These are phyloP conservation scores for Calonectria naviculata DNA, from an alignment of 2,329 filamentous ascomycete genomes.

Conservation along the genomic window DNA sequence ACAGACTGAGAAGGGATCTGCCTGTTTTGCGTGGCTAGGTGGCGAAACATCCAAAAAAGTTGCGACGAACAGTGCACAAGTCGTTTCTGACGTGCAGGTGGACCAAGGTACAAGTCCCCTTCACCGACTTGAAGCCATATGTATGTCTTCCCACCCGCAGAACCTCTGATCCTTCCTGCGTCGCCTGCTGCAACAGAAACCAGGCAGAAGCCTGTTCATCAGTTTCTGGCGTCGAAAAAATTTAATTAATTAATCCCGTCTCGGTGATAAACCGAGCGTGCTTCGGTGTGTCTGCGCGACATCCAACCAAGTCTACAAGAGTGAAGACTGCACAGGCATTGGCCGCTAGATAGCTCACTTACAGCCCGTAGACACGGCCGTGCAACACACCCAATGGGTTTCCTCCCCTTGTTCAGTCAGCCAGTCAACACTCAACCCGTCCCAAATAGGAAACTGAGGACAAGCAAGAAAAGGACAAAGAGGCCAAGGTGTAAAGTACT, in stretches of 20 bases:
- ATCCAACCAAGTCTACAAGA: slow-evolving; percentile 11
- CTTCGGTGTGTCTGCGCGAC: slow-evolving; percentile 4
- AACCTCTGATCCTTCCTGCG: background rate
- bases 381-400: slow-evolving; percentile 16
- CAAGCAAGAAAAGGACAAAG: slow-evolving; percentile 1
- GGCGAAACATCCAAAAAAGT: background rate
- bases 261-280: background rate
- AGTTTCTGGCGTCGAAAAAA: background rate
- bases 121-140: slow-evolving; percentile 20
- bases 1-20: slow-evolving; percentile 7
- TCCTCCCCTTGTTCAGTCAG: background rate
- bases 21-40: background rate
- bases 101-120: background rate
- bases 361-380: background rate
- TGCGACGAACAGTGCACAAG: background rate
- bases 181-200: background rate
- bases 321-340: background rate
- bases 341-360: slow-evolving; percentile 3
- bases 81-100: slow-evolving; percentile 17
- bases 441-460: background rate
- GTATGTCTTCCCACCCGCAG: slow-evolving; percentile 2
- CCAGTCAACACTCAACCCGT: background rate
- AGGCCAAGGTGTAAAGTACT: background rate
- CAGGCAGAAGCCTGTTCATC: background rate
- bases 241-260: too few relatives aligned